Evolutionary conservation across 495 filamentous ascomycete species (phyloP).

Genomic region (Amniculicola lignicola): DNA sequence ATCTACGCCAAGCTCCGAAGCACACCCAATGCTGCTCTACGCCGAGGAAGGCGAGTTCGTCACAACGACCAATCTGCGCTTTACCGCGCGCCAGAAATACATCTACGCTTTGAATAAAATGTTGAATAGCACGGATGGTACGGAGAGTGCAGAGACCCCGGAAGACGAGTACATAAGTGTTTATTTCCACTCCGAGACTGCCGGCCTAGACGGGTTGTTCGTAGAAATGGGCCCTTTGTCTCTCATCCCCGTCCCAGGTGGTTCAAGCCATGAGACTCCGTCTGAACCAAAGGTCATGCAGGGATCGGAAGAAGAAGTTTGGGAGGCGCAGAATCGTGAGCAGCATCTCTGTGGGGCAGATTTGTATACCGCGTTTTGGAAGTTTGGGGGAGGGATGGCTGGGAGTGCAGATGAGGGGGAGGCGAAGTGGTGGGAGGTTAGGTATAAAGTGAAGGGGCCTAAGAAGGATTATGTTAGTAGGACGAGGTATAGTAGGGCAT

Average conservation of each 20-base stretch:
- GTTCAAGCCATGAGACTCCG: no score
- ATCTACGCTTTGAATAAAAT: slow-evolving; percentile 10
- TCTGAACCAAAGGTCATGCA: no score
- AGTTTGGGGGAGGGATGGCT: slow-evolving; percentile 21
- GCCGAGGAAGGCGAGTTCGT: slow-evolving; percentile 21
- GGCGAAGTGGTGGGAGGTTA: slow-evolving; percentile 26
- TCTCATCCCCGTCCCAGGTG: no score
- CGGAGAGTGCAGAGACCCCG: not conserved
- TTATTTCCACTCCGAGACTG: slow-evolving; percentile 15
- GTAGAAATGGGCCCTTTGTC: slow-evolving; percentile 16
- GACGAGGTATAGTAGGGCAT: slow-evolving; percentile 32
- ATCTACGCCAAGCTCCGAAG: not conserved
- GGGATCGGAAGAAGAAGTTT: not conserved
- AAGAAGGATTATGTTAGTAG: slow-evolving; percentile 33
- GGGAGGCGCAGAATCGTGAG: slow-evolving; percentile 8
- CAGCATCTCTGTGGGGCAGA: slow-evolving; percentile 29
- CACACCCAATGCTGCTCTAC: slow-evolving; percentile 8
- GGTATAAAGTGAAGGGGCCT: slow-evolving; percentile 31
- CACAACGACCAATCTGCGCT: slow-evolving; percentile 3
- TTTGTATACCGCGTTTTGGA: slow-evolving; percentile 30
- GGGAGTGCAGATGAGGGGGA: not conserved
- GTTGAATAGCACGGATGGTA: not conserved
- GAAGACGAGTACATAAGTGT: slow-evolving; percentile 9
- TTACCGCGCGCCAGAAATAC: slow-evolving; percentile 16
- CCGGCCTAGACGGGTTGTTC: slow-evolving; percentile 9